Base-by-base conservation (phyloP, 2,329 filamentous ascomycete species). In the Phyllosticta capitalensis region DNA sequence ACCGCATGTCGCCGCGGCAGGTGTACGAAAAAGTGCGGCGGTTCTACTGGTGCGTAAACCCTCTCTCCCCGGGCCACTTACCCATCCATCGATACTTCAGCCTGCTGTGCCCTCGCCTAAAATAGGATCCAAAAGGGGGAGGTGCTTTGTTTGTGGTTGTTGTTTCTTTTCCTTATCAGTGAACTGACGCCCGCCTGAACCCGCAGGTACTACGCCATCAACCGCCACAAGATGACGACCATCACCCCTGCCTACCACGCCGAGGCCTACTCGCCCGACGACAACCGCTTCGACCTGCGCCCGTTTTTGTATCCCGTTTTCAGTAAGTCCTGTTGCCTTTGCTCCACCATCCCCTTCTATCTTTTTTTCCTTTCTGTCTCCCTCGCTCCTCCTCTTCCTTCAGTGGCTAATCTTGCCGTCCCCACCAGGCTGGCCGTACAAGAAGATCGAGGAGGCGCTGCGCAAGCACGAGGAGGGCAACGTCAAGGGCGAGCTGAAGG, bases 211-310 rank as follows among this genome's bases (percentile, higher is more conserved):
- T 85, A 87, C 66, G 77, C 79, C 0, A 82, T 86, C 64, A 87
- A 87, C 66, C 73, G 85, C 9, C 84, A 87, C 69, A 88, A 88
- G 72, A 79, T 81, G 69, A 85, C 82, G 1, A 78, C 81, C 9
- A 70, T 84, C 55, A 85, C 83, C 1, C 83, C 83, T 0, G 76
- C 78, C 3, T 75, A 83, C 48, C 83, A 85, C 64, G 70, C 77
- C n/a, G 71, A 76, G 58, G 69, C 72, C 14, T 85, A 86, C 64
- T 76, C 71, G 45, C 76, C 78, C 0, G 81, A 83, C 51, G 81
- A 83, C 58, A 85, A 86, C 64, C 71, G 58, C 20, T 59, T 59
- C 69, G 63, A 72, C 68, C 72, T 78, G 63, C 72, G 79, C 58
- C 81, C 80, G 24, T 83, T 83, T 65, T 67, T 83, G 60, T 85